These are phyloP conservation scores for Leucoagaricus sp. DNA, from an alignment of 1,284 basidiomycete genomes.

Conservation along the genomic window DNA sequence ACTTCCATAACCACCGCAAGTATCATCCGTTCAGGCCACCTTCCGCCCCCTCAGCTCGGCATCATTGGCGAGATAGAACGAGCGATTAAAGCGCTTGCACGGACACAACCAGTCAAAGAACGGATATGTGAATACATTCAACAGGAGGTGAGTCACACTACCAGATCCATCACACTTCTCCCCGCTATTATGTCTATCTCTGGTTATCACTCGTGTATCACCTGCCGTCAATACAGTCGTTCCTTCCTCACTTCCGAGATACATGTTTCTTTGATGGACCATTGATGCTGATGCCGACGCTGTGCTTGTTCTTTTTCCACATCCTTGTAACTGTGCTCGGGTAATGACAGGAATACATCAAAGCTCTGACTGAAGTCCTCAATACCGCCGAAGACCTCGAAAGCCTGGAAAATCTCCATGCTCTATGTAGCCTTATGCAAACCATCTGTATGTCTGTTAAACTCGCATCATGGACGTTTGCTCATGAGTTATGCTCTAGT, in stretches of 20 bases:
- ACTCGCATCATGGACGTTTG: conserved; percentile 7
- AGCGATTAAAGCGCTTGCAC: conserved; percentile 69
- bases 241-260: conserved; percentile 21
- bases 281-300: conserved; percentile 26
- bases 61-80: conserved; percentile 77
- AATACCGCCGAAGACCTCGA: conserved; percentile 92
- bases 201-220: conserved; percentile 12
- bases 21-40: conserved; percentile 69
- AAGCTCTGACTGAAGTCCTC: conserved; percentile 82
- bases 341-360: conserved; percentile 77
- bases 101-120: conserved; percentile 71
- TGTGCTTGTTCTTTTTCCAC: conserved; percentile 13
- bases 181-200: conserved; percentile 6
- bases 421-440: conserved; percentile 91
- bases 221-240: conserved; percentile 22
- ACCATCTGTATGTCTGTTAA: conserved; percentile 76
- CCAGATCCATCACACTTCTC: conserved; percentile 8
- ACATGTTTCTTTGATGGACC: conserved; percentile 18
- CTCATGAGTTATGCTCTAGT: conserved; percentile 51
- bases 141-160: conserved; percentile 54
- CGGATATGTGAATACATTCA: conserved; percentile 84
- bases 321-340: conserved; percentile 9
- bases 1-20: conserved; percentile 56
- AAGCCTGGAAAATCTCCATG: conserved; percentile 86
- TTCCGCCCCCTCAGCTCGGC: conserved; percentile 70